These are phyloP conservation scores for Colletotrichum caudatum DNA, from an alignment of 2,329 filamentous ascomycete species.

Conservation along the genomic window DNA sequence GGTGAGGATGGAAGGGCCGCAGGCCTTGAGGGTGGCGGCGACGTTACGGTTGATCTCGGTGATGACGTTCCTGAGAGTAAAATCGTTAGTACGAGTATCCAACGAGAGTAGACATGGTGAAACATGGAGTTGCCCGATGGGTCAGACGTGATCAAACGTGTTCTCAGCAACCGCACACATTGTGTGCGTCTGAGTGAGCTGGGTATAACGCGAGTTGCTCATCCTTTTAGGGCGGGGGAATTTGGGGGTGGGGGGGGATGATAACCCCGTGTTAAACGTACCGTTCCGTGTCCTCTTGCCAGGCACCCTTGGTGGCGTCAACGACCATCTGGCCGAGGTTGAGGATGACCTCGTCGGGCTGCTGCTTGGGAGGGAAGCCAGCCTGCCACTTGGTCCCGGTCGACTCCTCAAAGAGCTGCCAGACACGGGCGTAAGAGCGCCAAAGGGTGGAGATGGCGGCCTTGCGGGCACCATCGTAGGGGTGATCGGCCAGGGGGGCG, in stretches of 20 bases:
- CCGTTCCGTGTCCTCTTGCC: constrained; percentile 93
- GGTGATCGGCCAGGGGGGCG: constrained; percentile 85
- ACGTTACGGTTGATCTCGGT: constrained; percentile 97
- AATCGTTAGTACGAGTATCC: constrained; percentile 56
- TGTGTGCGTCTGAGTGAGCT: constrained; percentile 31
- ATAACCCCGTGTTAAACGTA: constrained; percentile 67
- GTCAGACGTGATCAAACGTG: constrained; percentile 29
- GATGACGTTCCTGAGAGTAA: constrained; percentile 76
- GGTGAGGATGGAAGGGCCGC: constrained; percentile 86
- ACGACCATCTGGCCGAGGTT: constrained; percentile 90
- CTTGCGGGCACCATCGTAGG: constrained; percentile 94
- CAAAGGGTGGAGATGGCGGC: constrained; percentile 91
- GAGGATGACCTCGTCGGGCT: constrained; percentile 82
- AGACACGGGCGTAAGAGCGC: constrained; percentile 92
- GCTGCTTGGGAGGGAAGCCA: constrained; percentile 84
- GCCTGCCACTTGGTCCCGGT: constrained; percentile 87
- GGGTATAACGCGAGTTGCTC: constrained; percentile 26
- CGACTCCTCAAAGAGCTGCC: constrained; percentile 85
- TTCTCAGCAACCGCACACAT: constrained; percentile 29
- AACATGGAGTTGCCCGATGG: neutral
- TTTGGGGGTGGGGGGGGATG: neutral
- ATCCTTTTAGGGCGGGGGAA: constrained; percentile 3
- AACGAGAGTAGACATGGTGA: constrained; percentile 29
- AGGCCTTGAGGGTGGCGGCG: constrained; percentile 88
- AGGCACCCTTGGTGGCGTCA: constrained; percentile 84